Conservation (phyloP, 768 basidiomycete species). For the Rhodotorula toruloides region DNA sequence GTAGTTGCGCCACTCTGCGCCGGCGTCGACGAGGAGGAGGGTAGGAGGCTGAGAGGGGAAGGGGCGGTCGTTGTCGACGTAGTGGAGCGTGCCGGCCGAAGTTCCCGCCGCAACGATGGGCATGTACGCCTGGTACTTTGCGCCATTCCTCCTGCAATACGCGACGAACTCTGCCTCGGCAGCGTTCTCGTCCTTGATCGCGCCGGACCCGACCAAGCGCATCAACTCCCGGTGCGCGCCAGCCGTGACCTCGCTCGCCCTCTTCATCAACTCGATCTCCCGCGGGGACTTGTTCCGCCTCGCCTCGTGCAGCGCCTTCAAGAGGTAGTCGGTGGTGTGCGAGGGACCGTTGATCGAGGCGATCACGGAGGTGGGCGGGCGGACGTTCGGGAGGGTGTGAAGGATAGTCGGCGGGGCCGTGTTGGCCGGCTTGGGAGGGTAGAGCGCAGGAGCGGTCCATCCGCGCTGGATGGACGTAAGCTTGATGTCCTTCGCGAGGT, state of each 20-base stretch:
- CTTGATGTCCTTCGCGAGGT: slow-evolving; percentile 49
- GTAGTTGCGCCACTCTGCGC: slow-evolving; percentile 77
- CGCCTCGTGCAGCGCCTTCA: slow-evolving; percentile 71
- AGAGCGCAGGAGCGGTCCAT: slow-evolving; percentile 27
- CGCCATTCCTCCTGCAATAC: slow-evolving; percentile 76
- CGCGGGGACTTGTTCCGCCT: slow-evolving; percentile 68
- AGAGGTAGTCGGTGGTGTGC: slow-evolving; percentile 48
- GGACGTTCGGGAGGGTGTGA: slow-evolving; percentile 33
- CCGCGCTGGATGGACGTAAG: slow-evolving; percentile 24
- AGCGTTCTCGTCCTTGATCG: slow-evolving; percentile 85
- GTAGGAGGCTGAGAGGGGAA: slow-evolving; percentile 34
- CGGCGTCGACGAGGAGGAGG: slow-evolving; percentile 60
- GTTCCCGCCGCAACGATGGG: slow-evolving; percentile 86
- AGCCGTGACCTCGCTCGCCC: slow-evolving; percentile 79
- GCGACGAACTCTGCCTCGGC: slow-evolving; percentile 92
- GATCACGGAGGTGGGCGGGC: slow-evolving; percentile 14
- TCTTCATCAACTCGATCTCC: slow-evolving; percentile 70
- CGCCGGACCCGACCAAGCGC: slow-evolving; percentile 60
- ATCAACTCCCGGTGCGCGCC: slow-evolving; percentile 87
- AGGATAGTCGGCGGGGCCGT: slow-evolving; percentile 24
- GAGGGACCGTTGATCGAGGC: slow-evolving; percentile 29
- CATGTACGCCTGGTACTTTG: slow-evolving; percentile 80
- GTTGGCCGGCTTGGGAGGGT: slow-evolving; percentile 23
- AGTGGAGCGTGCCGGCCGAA: slow-evolving; percentile 84
- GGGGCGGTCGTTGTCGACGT: slow-evolving; percentile 68